Conservation (phyloP, 495 filamentous ascomycete species). For the Xylaria intraflava region DNA sequence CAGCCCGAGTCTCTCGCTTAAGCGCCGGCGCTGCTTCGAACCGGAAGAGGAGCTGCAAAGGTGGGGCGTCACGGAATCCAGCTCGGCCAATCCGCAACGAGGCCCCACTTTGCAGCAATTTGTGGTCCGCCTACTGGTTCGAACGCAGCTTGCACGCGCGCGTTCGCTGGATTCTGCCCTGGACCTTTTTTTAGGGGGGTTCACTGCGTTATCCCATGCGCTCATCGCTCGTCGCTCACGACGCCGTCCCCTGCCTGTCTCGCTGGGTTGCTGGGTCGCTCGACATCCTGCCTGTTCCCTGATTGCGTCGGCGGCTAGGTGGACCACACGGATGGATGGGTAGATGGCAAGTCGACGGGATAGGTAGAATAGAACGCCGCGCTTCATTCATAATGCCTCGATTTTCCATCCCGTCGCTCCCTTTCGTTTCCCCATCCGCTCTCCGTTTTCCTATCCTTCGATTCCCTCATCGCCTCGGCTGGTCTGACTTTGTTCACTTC, state of each 20-base stretch:
- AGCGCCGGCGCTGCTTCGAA: constrained; percentile 8
- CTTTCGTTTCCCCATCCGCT: not conserved
- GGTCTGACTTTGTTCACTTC: not conserved
- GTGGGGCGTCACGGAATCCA: not conserved
- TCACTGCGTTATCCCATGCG: too few relatives aligned
- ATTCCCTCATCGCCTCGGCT: not conserved
- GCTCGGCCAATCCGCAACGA: constrained; percentile 1
- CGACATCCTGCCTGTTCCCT: too few relatives aligned
- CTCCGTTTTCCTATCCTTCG: not conserved
- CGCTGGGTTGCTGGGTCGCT: too few relatives aligned
- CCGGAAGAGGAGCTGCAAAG: too few relatives aligned
- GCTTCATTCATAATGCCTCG: constrained; percentile 2
- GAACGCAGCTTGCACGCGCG: too few relatives aligned
- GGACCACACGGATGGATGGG: too few relatives aligned
- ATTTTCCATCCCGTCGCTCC: not conserved
- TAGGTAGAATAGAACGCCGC: not conserved
- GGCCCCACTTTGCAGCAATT: not conserved
- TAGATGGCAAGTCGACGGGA: not conserved
- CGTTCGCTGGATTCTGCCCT: too few relatives aligned
- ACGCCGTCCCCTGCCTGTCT: constrained; percentile 1
- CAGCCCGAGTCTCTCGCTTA: not conserved
- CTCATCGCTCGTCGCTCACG: not conserved
- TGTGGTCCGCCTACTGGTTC: constrained; percentile 4
- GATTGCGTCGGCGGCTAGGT: too few relatives aligned
- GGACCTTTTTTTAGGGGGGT: too few relatives aligned